Base-by-base conservation (phyloP, 768 basidiomycete species). In the Boletellus emodensis region DNA sequence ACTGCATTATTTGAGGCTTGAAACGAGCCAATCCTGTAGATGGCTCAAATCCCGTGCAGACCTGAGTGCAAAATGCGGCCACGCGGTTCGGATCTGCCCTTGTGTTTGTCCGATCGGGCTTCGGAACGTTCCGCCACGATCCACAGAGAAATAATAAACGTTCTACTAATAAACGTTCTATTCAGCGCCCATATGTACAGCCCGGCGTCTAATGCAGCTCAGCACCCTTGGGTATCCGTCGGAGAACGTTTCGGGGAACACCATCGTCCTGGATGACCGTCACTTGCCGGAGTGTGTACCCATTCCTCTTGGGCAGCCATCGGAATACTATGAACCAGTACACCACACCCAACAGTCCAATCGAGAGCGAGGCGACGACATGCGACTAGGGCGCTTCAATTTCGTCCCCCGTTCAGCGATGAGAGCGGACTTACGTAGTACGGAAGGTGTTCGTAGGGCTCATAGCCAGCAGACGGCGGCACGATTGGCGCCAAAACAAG, bases 401-500 rank as follows among this genome's bases (percentile, higher is more conserved):
- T 12, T 14, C 38, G 13, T n/a, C 6, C 20, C 22, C 13, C 9
- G 17, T 3, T 0, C 12, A 33, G 20, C 11, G 12, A 53, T 7
- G 30, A 2, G 6, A 30, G 34, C 12, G 3, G 24, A 67, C 83
- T 58, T 56, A 87, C 86, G 74, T 81, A 87, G 57, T 88, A 89
- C 4, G 85, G 84, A 11, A 89, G 71, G 49, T 70, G 59, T 20
- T 78, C 70, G 56, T 87, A 88, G 3, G 76, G 75, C 41, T 67
- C 68, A 6, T 72, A 71, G 7, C 78, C 83, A 5, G 68, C 62
- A 0, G 70, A 61, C 1, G 87, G 87, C 4, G 86, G 85, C 28
- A 87, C 68, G 44, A 87, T 68, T 0, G 87, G 85, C 5, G 80
- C 78, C 32, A 75, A 54, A n/a, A 79, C 65, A 18, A 89, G 69